Conservation (phyloP, 2,329 filamentous ascomycete species). For the Aspergillus felis region DNA sequence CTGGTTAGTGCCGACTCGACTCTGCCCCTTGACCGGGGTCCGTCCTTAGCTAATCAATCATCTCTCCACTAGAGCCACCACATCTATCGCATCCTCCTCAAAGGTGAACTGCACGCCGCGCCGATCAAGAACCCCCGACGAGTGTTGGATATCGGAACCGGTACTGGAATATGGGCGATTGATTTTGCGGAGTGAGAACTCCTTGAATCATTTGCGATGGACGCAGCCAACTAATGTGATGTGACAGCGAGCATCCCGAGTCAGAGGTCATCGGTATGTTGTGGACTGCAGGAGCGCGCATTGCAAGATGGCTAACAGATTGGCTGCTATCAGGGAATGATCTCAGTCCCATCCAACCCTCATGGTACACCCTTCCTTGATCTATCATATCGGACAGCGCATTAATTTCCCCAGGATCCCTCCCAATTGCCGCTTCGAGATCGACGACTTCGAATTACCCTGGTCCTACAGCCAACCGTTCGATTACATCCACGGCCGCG, state of each 20-base stretch:
- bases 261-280: conserved; percentile 27
- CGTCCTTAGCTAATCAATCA: neutral
- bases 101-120: conserved; percentile 24
- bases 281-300: neutral
- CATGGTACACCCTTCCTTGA: conserved; percentile 17
- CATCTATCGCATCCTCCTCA: conserved; percentile 31
- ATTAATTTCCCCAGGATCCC: conserved; percentile 23
- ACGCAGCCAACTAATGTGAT: neutral
- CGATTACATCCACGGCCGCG: conserved; percentile 31
- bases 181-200: conserved; percentile 33
- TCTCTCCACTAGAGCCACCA: conserved; percentile 25
- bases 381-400: neutral
- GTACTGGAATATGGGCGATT: conserved; percentile 37
- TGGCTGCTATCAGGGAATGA: conserved; percentile 23
- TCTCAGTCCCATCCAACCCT: conserved; percentile 29
- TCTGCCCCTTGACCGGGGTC: neutral
- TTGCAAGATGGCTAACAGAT: neutral
- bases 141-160: conserved; percentile 34
- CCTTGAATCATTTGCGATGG: neutral
- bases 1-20: conserved; percentile 18
- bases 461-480: conserved; percentile 28
- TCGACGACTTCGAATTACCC: conserved; percentile 29
- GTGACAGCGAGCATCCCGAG: conserved; percentile 21
- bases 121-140: conserved; percentile 24
- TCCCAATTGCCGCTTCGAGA: conserved; percentile 32